phyloP scores from a whole-genome alignment of 2,329 filamentous ascomycete genomes.

The Arthrobotrys conoides region DNA sequence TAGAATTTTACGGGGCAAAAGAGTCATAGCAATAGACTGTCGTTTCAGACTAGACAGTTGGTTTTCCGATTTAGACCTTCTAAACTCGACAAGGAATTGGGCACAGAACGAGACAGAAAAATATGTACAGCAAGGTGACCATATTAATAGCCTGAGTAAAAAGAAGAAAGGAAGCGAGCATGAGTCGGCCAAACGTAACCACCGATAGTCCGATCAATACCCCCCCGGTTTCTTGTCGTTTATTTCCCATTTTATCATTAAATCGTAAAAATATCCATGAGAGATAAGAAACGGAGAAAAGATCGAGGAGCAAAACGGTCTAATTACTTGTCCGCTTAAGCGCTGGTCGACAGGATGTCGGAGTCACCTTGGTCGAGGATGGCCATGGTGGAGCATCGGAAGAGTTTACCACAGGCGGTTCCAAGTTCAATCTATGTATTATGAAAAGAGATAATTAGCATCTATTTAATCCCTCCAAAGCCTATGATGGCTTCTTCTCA shows the following conservation, averaged over 20 bases:
- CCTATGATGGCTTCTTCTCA: constrained; percentile 84
- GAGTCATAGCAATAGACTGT: constrained; percentile 40
- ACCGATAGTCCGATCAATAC: constrained; percentile 46
- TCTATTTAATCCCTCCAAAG: constrained; percentile 85
- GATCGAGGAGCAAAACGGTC: constrained; percentile 6
- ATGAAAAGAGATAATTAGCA: constrained; percentile 71
- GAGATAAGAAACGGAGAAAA: background rate
- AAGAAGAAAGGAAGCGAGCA: constrained; percentile 14
- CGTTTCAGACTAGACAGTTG: constrained; percentile 52
- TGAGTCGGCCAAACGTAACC: constrained; percentile 49
- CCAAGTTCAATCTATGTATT: constrained; percentile 89
- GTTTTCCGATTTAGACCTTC: constrained; percentile 46
- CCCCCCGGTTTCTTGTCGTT: background rate
- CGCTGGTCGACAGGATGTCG: constrained; percentile 88
- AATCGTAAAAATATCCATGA: constrained; percentile 35
- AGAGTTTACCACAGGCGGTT: constrained; percentile 98
- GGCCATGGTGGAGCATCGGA: constrained; percentile 97
- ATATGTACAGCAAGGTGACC: constrained; percentile 54
- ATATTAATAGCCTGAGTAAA: constrained; percentile 53
- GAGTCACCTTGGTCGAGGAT: constrained; percentile 98
- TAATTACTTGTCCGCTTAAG: constrained; percentile 68
- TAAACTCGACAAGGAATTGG: constrained; percentile 41
- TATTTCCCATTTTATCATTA: constrained; percentile 14
- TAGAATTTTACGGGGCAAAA: constrained; percentile 18
- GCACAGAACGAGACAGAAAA: constrained; percentile 35